Percentiles rank a stretch among this genome's conserved stretches.
phyloP scores from a whole-genome alignment of 148 eudicot species.

The Euryodendron excelsum region DNA sequence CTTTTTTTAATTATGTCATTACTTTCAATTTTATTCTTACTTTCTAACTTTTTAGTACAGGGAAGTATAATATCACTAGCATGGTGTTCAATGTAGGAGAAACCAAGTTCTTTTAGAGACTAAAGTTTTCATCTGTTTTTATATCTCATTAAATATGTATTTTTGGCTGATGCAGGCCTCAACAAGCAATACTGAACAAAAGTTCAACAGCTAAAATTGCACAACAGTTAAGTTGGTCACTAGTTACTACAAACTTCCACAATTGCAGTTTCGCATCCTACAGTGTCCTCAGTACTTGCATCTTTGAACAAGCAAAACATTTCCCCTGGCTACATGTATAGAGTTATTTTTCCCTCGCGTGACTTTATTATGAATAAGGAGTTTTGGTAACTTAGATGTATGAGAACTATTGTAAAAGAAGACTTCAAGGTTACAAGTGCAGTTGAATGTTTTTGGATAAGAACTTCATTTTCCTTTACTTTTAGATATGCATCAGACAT shows the following conservation, averaged over 20 bases:
- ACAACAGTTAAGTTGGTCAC: neutral
- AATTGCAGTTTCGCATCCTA: slow-evolving; percentile 11
- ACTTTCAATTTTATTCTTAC: neutral
- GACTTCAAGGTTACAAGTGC: slow-evolving; percentile 11
- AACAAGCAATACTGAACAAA: slow-evolving; percentile 53
- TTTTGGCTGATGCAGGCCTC: slow-evolving; percentile 49
- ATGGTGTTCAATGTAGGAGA: neutral
- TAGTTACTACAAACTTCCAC: slow-evolving; percentile 12
- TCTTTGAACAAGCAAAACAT: slow-evolving; percentile 3
- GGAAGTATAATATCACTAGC: too few relatives aligned
- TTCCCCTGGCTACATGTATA: slow-evolving; percentile 29
- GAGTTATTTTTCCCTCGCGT: slow-evolving; percentile 28
- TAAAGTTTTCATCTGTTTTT: neutral
- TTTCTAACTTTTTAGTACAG: neutral
- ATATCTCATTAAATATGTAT: neutral
- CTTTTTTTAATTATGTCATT: too few relatives aligned
- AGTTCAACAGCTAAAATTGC: slow-evolving; percentile 41
- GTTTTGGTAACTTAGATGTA: slow-evolving; percentile 13
- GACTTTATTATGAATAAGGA: slow-evolving; percentile 23
- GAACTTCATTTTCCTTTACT: slow-evolving; percentile 19
- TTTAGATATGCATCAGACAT: slow-evolving; percentile 17
- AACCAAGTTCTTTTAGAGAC: neutral
- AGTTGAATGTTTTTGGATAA: slow-evolving; percentile 17
- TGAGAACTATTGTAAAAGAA: slow-evolving; percentile 20
- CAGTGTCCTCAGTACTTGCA: slow-evolving; percentile 9